Conservation (phyloP, 495 filamentous ascomycete genomes). For the Aspergillus campestris region DNA sequence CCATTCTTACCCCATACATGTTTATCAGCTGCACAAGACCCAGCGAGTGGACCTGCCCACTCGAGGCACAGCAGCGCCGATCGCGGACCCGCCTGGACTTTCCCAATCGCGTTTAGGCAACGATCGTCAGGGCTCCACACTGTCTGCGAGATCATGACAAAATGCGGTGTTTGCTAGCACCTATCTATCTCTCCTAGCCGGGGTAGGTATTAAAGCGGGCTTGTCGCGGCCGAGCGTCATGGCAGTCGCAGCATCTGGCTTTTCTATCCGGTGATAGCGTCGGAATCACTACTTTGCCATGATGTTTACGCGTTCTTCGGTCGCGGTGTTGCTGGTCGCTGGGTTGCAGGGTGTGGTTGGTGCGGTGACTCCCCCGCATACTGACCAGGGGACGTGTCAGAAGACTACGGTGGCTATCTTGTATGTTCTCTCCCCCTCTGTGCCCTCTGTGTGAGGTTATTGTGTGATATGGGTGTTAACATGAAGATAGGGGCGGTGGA, state of each 20-base stretch:
- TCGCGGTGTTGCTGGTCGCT: neutral
- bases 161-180: too few relatives aligned
- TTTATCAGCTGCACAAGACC: too few relatives aligned
- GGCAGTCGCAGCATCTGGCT: neutral
- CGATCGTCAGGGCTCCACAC: neutral
- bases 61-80: neutral
- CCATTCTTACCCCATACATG: too few relatives aligned
- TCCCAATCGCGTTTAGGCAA: slow-evolving; percentile 1
- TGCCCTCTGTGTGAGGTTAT: neutral
- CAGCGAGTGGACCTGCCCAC: too few relatives aligned
- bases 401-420: slow-evolving; percentile 35
- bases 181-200: too few relatives aligned
- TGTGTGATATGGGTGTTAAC: neutral
- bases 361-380: slow-evolving; percentile 10
- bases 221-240: too few relatives aligned
- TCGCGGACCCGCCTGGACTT: slow-evolving; percentile 5
- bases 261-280: neutral
- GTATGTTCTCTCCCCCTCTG: slow-evolving; percentile 8
- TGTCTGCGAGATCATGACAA: too few relatives aligned
- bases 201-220: too few relatives aligned
- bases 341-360: slow-evolving; percentile 11
- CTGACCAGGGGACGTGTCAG: slow-evolving; percentile 23
- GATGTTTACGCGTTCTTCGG: neutral
- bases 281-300: neutral
- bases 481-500: slow-evolving; percentile 18